Evolutionary conservation across 2,329 filamentous ascomycete species (phyloP).

Genomic region (Phyllosticta citrichinensis): DNA sequence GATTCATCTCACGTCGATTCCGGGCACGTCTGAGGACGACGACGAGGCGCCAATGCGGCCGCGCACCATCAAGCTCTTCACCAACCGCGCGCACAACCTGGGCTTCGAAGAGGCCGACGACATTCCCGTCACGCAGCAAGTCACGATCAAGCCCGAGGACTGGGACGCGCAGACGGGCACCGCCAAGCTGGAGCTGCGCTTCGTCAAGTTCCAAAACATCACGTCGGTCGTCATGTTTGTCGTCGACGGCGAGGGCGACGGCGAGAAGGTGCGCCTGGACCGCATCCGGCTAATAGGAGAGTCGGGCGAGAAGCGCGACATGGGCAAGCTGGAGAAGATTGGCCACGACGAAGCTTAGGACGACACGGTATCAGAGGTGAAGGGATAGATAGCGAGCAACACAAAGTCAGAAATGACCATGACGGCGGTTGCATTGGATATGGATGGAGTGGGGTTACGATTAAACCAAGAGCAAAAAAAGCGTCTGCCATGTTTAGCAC

Average conservation of each 20-base stretch:
- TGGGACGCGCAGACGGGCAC: conserved; percentile 53
- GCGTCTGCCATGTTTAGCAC: not conserved
- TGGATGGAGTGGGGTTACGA: not conserved
- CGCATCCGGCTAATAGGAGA: conserved; percentile 75
- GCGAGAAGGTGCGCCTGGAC: conserved; percentile 78
- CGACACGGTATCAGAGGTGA: not conserved
- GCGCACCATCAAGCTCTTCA: conserved; percentile 73
- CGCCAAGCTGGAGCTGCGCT: conserved; percentile 56
- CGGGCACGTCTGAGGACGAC: conserved; percentile 46
- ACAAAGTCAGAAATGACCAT: not conserved
- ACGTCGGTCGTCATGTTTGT: conserved; percentile 81
- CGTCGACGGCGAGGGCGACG: conserved; percentile 66
- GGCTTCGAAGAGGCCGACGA: conserved; percentile 94
- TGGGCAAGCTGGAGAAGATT: conserved; percentile 93
- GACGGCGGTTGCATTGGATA: not conserved
- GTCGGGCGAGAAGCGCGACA: conserved; percentile 79
- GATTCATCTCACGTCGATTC: conserved; percentile 72
- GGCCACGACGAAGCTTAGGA: conserved; percentile 48
- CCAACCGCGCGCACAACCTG: conserved; percentile 79
- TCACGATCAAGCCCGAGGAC: conserved; percentile 63
- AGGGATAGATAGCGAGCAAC: not conserved
- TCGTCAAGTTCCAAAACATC: conserved; percentile 96
- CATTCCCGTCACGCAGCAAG: conserved; percentile 66
- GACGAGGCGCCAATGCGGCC: conserved; percentile 73
- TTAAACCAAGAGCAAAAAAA: not conserved